A percentile compares a stretch with the other conserved stretches of the same genome.
Conservation (phyloP, 345 rosid genomes). For the Corchorus capsularis region DNA sequence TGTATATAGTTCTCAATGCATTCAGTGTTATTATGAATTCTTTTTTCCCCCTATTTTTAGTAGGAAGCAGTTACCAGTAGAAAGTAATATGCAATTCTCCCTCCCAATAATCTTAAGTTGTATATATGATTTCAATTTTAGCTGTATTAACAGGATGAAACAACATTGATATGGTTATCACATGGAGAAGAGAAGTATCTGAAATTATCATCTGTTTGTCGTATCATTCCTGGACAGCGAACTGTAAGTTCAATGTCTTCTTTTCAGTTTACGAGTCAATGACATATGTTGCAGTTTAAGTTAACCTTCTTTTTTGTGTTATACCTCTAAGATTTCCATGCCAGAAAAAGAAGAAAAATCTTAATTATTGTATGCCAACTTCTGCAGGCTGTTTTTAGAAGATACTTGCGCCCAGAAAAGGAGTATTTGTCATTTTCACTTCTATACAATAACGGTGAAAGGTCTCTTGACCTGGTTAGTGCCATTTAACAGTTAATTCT, state of each 20-base stretch:
- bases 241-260: conserved; percentile 57
- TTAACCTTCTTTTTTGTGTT: conserved; percentile 12
- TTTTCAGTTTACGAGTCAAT: not conserved
- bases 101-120: conserved; percentile 24
- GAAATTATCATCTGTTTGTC: conserved; percentile 62
- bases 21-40: not conserved
- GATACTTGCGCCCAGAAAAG: conserved; percentile 91
- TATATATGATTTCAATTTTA: conserved; percentile 45
- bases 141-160: conserved; percentile 78
- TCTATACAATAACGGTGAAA: conserved; percentile 79
- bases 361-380: conserved; percentile 11
- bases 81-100: not conserved
- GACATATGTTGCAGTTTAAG: conserved; percentile 13
- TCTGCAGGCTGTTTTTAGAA: conserved; percentile 80
- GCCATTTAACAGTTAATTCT: conserved; percentile 7
- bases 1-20: not conserved
- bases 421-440: conserved; percentile 96
- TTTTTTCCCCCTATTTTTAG: not conserved
- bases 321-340: not conserved
- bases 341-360: not conserved
- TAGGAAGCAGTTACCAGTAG: not conserved
- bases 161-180: conserved; percentile 77
- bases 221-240: conserved; percentile 92
- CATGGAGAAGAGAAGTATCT: conserved; percentile 72
- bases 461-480: conserved; percentile 97